Conservation (phyloP, 345 rosid species). For the Alliaria petiolata region DNA sequence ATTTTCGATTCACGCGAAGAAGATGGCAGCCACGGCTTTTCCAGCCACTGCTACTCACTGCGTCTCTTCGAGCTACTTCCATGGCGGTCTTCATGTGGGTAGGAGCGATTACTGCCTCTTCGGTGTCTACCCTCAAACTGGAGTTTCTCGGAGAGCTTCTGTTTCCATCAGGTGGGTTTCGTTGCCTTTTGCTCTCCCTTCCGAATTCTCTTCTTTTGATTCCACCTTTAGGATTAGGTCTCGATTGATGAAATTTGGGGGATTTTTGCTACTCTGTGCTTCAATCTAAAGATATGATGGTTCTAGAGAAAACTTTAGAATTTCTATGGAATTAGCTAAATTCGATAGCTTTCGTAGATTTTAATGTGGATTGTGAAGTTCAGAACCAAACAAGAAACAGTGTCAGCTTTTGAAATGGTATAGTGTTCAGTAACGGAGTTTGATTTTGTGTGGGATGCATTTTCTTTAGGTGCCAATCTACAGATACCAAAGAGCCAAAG, state of each 20-base stretch:
- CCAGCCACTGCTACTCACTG: constrained; percentile 15
- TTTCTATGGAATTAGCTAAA: not conserved
- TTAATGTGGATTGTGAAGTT: not conserved
- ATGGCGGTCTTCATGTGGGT: constrained; percentile 5
- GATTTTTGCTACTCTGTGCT: not conserved
- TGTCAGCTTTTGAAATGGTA: not conserved
- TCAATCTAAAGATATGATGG: not conserved
- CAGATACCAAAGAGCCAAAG: constrained; percentile 49
- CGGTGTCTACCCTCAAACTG: constrained; percentile 15
- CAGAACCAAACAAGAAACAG: not conserved
- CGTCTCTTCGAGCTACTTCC: not conserved
- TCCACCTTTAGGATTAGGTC: not conserved
- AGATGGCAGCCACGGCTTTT: constrained; percentile 19
- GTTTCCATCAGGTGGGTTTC: constrained; percentile 27
- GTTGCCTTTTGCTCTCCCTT: not conserved
- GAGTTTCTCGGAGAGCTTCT: constrained; percentile 6
- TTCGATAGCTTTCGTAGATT: not conserved
- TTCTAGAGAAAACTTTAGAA: not conserved
- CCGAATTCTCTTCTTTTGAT: not conserved
- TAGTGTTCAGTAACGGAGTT: not conserved
- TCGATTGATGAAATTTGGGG: not conserved
- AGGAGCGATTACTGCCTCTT: constrained; percentile 15
- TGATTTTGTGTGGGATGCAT: constrained; percentile 1
- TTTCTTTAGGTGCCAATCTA: constrained; percentile 64
- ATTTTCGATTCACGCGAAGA: not conserved